Conservation (phyloP, 129 eudicot genomes). For the Helichrysum umbraculigerum region DNA sequence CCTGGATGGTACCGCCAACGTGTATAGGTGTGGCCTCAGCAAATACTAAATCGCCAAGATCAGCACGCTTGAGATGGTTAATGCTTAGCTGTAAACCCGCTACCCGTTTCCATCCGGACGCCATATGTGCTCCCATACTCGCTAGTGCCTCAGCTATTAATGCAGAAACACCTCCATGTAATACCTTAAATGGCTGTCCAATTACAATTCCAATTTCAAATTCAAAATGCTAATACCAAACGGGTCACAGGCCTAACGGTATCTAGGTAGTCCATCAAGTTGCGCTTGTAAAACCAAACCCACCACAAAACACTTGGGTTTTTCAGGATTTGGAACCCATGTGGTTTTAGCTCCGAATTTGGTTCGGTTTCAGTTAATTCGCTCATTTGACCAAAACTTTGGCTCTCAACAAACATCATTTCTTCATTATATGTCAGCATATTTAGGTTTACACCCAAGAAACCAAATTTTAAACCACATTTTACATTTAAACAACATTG, state of each 20-base stretch:
- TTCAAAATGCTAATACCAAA: neutral
- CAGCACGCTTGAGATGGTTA: slow-evolving; percentile 70
- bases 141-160: slow-evolving; percentile 76
- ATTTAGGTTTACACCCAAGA: neutral
- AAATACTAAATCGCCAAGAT: slow-evolving; percentile 63
- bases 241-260: neutral
- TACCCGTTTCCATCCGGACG: slow-evolving; percentile 73
- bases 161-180: slow-evolving; percentile 97
- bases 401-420: neutral
- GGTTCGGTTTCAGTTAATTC: too few species aligned
- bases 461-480: neutral
- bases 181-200: slow-evolving; percentile 76
- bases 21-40: slow-evolving; percentile 80
- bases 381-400: too few species aligned
- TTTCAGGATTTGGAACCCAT: too few species aligned
- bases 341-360: too few species aligned
- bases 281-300: neutral
- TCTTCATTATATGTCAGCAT: neutral
- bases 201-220: neutral
- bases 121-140: slow-evolving; percentile 84
- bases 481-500: neutral
- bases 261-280: neutral
- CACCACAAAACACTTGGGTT: neutral
- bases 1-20: slow-evolving; percentile 78
- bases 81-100: slow-evolving; percentile 85